Evolutionary conservation across 495 filamentous ascomycete genomes (phyloP).

Genomic region (Neurospora tetraspora): DNA sequence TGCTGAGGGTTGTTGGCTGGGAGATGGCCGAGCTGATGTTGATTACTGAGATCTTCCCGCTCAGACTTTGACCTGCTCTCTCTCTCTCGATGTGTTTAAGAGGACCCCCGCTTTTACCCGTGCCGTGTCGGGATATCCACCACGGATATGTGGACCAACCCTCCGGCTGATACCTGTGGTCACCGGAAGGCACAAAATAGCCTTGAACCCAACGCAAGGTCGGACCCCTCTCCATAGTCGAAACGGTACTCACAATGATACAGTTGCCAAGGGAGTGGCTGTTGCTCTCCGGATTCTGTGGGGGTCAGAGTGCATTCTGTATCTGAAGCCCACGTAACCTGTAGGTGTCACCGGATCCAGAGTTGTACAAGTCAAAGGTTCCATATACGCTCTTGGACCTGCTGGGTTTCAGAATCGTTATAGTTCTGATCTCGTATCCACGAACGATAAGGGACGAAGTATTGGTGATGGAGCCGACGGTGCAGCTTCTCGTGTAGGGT

Average conservation of each 20-base stretch:
- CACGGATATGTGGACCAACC: not conserved
- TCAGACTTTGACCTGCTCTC: not conserved
- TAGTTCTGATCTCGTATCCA: slow-evolving; percentile 10
- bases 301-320: not conserved
- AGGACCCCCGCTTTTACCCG: no score
- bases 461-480: slow-evolving; percentile 19
- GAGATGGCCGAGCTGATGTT: not conserved
- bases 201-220: slow-evolving; percentile 4
- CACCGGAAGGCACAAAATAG: not conserved
- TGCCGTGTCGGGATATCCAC: not conserved
- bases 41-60: not conserved
- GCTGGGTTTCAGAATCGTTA: not conserved
- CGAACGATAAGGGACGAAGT: slow-evolving; percentile 8
- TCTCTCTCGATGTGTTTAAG: not conserved
- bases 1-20: not conserved
- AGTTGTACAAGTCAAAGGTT: slow-evolving; percentile 12
- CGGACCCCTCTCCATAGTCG: slow-evolving; percentile 10
- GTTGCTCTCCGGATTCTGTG: not conserved
- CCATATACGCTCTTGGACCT: not conserved
- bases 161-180: not conserved
- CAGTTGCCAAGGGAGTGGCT: slow-evolving; percentile 11
- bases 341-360: slow-evolving; percentile 11
- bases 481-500: slow-evolving; percentile 42
- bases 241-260: no score
- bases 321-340: slow-evolving; percentile 1